phyloP scores from a whole-genome alignment of 2,329 filamentous ascomycete species.

The Botrytis galanthina region DNA sequence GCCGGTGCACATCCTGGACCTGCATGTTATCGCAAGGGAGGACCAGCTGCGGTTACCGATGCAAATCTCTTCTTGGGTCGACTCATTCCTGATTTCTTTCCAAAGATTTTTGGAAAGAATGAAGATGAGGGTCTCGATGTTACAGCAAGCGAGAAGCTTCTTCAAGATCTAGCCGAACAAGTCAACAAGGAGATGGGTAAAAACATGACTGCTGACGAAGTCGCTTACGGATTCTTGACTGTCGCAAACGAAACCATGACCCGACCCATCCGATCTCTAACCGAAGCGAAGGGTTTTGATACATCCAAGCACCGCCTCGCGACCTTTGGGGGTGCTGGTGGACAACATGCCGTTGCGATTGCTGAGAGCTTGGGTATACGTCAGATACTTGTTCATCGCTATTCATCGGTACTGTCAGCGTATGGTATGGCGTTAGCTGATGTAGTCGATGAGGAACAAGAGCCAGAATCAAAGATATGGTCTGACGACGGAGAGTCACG shows the following conservation, averaged over 20 bases:
- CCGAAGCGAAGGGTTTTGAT: constrained; percentile 88
- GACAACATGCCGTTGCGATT: constrained; percentile 89
- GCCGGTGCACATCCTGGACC: constrained; percentile 77
- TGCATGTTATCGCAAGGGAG: constrained; percentile 85
- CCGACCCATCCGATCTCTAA: constrained; percentile 82
- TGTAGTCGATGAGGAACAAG: constrained; percentile 87
- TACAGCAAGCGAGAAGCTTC: constrained; percentile 70
- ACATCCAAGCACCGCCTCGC: constrained; percentile 87
- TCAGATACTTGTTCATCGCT: constrained; percentile 82
- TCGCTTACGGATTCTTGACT: constrained; percentile 84
- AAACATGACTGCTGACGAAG: constrained; percentile 74
- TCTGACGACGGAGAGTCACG: constrained; percentile 56
- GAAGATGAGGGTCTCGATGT: constrained; percentile 79
- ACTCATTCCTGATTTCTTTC: constrained; percentile 86
- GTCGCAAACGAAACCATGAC: constrained; percentile 93
- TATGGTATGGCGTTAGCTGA: constrained; percentile 93
- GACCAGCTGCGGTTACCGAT: constrained; percentile 85
- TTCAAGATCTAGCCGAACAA: constrained; percentile 71
- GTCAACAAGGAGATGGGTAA: constrained; percentile 75
- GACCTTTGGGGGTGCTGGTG: constrained; percentile 88
- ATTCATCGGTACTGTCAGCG: constrained; percentile 85
- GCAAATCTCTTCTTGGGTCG: constrained; percentile 84
- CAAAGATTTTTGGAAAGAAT: constrained; percentile 89
- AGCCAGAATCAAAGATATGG: constrained; percentile 66
- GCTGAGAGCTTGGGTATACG: constrained; percentile 79